Conservation (phyloP, 495 filamentous ascomycete species). For the Xylaria palmicola region DNA sequence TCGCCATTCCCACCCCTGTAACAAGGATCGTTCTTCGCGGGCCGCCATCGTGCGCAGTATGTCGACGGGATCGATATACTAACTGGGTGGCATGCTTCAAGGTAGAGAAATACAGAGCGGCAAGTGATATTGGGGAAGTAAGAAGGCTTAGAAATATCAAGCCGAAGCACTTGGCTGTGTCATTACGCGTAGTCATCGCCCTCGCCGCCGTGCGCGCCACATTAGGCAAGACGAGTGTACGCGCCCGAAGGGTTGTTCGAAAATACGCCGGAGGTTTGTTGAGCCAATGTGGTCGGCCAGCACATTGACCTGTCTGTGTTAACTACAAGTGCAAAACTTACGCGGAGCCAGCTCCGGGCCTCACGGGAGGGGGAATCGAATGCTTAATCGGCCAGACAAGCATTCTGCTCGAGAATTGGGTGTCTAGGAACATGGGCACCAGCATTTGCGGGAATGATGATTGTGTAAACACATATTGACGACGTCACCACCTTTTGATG, state of each 20-base stretch:
- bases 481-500: background rate
- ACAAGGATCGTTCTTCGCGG: conserved; percentile 64
- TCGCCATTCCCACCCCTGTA: conserved; percentile 68
- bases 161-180: conserved; percentile 47
- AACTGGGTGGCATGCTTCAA: background rate
- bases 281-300: background rate
- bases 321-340: background rate
- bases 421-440: background rate
- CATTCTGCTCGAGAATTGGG: background rate
- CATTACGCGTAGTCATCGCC: conserved; percentile 12
- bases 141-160: conserved; percentile 52
- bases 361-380: background rate
- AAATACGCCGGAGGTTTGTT: background rate
- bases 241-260: too few species aligned
- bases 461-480: background rate
- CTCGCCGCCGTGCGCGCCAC: background rate
- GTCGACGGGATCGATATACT: background rate
- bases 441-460: background rate
- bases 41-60: conserved; percentile 25
- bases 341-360: background rate
- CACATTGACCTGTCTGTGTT: background rate
- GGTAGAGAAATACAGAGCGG: background rate
- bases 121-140: conserved; percentile 44
- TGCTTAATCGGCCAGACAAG: background rate
- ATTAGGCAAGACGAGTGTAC: background rate